These are phyloP conservation scores for Chaetomium globosum DNA, from an alignment of 2,329 filamentous ascomycete genomes.

Conservation along the genomic window DNA sequence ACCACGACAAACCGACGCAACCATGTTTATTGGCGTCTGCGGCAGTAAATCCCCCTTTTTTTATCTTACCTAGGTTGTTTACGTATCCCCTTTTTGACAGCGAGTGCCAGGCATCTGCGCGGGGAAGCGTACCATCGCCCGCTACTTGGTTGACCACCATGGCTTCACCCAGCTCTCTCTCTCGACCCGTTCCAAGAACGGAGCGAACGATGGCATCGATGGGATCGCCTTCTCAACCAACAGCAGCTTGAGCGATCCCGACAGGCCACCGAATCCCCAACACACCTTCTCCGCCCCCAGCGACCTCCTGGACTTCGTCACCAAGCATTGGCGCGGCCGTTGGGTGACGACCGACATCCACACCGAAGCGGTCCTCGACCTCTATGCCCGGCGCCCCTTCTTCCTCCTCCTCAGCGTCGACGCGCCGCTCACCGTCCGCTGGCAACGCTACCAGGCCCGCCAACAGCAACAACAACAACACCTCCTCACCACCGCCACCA, in stretches of 20 bases:
- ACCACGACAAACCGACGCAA: conserved; percentile 40
- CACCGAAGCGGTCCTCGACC: conserved; percentile 71
- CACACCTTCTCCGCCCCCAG: conserved; percentile 62
- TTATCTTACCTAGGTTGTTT: conserved; percentile 4
- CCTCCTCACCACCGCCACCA: conserved; percentile 31
- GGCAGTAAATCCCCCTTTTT: conserved; percentile 55
- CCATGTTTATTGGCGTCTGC: conserved; percentile 77
- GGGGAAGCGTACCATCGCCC: conserved; percentile 86
- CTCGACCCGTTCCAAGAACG: conserved; percentile 26
- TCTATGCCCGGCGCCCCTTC: conserved; percentile 78
- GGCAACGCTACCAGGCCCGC: conserved; percentile 65
- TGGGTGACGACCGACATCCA: conserved; percentile 87
- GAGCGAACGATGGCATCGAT: not conserved
- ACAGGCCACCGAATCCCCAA: conserved; percentile 11
- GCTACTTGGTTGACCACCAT: conserved; percentile 83
- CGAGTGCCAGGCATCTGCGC: conserved; percentile 75
- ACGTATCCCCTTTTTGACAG: conserved; percentile 23
- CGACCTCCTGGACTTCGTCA: conserved; percentile 80
- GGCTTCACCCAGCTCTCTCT: conserved; percentile 76
- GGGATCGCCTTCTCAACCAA: not conserved
- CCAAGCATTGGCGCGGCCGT: conserved; percentile 75
- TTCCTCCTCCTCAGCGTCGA: conserved; percentile 92
- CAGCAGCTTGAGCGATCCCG: not conserved
- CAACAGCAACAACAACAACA: conserved; percentile 37
- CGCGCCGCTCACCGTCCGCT: conserved; percentile 81